Conservation (phyloP, 352 stramenopile genomes). For the Blastocystis sp. region DNA sequence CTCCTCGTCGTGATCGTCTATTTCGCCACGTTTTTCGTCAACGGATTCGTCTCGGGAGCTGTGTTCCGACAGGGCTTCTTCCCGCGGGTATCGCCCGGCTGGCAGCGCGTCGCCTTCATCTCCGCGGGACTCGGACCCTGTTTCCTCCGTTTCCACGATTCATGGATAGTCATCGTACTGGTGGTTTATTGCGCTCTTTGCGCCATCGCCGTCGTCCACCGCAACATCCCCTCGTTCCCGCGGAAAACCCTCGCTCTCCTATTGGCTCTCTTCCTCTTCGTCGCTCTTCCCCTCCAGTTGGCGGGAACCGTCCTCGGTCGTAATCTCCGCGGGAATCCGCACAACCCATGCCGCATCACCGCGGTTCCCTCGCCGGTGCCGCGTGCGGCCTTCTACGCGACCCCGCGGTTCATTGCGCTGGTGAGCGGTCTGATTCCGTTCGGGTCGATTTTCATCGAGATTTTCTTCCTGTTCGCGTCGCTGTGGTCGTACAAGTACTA, state of each 20-base stretch:
- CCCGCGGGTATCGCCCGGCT: conserved; percentile 58
- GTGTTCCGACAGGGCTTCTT: conserved; percentile 59
- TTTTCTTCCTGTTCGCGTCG: conserved; percentile 99
- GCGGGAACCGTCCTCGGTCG: conserved; percentile 87
- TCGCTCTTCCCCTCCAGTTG: conserved; percentile 85
- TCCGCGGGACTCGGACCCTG: conserved; percentile 60
- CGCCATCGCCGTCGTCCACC: conserved; percentile 81
- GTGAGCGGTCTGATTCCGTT: conserved; percentile 90
- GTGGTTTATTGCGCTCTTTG: conserved; percentile 65
- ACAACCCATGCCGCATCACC: conserved; percentile 83
- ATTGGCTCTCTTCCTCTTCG: conserved; percentile 73
- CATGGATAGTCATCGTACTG: not conserved
- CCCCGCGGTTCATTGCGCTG: conserved; percentile 74
- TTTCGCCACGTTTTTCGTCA: conserved; percentile 59
- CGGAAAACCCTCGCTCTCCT: conserved; percentile 78
- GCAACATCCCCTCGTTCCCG: conserved; percentile 87
- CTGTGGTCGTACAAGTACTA: conserved; percentile 99
- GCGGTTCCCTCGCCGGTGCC: conserved; percentile 81
- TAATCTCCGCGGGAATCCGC: conserved; percentile 64
- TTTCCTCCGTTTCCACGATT: conserved; percentile 29
- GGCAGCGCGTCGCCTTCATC: conserved; percentile 59
- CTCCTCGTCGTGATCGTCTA: conserved; percentile 57
- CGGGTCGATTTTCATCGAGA: conserved; percentile 97
- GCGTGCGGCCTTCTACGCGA: conserved; percentile 71
- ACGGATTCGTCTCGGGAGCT: conserved; percentile 58